Percentiles rank a stretch among this genome's conserved stretches.
phyloP scores from a whole-genome alignment of 2,329 filamentous ascomycete genomes.

The Chrysosporium queenslandicum region DNA sequence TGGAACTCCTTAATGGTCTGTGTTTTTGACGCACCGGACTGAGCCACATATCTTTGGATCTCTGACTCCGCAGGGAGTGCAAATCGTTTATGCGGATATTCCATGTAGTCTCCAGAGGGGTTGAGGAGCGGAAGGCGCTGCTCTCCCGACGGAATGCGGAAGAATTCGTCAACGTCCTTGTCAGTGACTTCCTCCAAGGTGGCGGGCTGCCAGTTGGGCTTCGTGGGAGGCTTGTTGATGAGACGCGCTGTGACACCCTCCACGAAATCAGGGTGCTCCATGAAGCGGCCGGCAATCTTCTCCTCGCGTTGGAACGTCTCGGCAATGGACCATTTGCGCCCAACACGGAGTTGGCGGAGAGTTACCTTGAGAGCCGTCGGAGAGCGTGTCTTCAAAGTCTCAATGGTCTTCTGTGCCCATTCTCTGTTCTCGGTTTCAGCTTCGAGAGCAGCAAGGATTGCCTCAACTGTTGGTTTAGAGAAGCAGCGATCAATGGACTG shows the following conservation, averaged over 20 bases:
- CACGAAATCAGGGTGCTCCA: conserved; percentile 81
- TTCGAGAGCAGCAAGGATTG: conserved; percentile 60
- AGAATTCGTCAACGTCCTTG: conserved; percentile 58
- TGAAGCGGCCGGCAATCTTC: conserved; percentile 75
- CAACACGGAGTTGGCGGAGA: conserved; percentile 69
- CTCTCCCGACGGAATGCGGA: conserved; percentile 42
- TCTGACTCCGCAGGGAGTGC: conserved; percentile 61
- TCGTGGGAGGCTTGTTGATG: conserved; percentile 55
- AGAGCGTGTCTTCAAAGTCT: conserved; percentile 65
- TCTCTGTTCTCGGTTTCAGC: conserved; percentile 45
- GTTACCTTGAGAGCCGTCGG: conserved; percentile 81
- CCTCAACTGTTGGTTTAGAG: conserved; percentile 53
- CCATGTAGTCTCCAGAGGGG: conserved; percentile 48
- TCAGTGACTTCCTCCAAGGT: conserved; percentile 57
- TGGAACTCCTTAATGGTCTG: conserved; percentile 57
- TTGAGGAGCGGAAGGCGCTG: conserved; percentile 52
- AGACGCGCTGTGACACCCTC: conserved; percentile 81
- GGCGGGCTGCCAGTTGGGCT: conserved; percentile 66
- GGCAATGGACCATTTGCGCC: conserved; percentile 64
- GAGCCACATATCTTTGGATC: conserved; percentile 39
- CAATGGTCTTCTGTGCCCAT: conserved; percentile 71
- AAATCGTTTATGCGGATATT: conserved; percentile 62
- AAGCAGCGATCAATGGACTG: conserved; percentile 79
- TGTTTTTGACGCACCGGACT: conserved; percentile 33
- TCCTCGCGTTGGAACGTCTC: conserved; percentile 81